These are phyloP conservation scores for Naegleria lovaniensis DNA, from an alignment of 208 protist species.

Conservation along the genomic window DNA sequence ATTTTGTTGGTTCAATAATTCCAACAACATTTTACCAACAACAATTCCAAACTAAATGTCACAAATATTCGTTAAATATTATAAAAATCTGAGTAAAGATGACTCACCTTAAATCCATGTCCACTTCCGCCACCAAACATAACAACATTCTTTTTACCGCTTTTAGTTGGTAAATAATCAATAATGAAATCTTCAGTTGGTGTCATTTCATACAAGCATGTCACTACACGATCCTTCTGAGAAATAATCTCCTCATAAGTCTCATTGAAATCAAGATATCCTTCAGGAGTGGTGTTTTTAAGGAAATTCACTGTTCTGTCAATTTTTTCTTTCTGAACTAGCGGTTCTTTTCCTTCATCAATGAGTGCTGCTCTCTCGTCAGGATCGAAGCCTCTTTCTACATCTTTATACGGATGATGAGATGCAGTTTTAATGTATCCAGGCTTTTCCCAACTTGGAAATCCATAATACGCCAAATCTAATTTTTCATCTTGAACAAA, in stretches of 20 bases:
- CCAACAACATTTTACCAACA: neutral
- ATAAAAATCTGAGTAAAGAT: too few species aligned
- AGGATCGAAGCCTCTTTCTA: neutral
- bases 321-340: neutral
- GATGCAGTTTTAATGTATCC: neutral
- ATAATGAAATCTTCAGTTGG: slow-evolving; percentile 1
- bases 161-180: neutral
- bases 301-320: neutral
- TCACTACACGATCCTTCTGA: neutral
- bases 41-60: neutral
- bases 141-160: neutral
- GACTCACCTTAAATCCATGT: neutral
- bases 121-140: neutral
- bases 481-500: neutral
- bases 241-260: neutral
- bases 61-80: too few species aligned
- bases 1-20: neutral
- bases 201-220: neutral
- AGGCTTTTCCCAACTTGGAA: neutral
- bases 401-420: neutral
- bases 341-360: neutral
- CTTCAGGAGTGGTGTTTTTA: neutral
- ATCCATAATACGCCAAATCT: slow-evolving; percentile 20
- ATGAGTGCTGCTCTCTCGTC: neutral
- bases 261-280: neutral